phyloP scores from a whole-genome alignment of 192 early-diverging fungal species.

The Jimgerdemannia lactiflua region DNA sequence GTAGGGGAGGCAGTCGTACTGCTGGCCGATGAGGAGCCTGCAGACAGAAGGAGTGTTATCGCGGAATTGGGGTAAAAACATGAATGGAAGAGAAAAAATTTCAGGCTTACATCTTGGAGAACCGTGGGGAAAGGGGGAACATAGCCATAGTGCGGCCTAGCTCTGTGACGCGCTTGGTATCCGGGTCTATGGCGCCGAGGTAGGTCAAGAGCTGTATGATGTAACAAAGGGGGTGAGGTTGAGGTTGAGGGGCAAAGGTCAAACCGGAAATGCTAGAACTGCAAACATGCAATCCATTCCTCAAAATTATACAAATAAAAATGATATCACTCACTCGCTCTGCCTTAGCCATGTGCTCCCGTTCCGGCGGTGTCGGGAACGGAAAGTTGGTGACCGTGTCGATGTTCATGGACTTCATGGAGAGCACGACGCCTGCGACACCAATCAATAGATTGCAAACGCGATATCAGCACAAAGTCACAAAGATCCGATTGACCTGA shows the following conservation, averaged over 20 bases:
- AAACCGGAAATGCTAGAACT: too few relatives aligned
- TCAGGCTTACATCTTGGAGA: conserved; percentile 72
- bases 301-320: conserved; percentile 1
- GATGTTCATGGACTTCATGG: conserved; percentile 98
- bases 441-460: neutral
- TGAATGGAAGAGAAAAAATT: conserved; percentile 3
- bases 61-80: too few relatives aligned
- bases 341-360: conserved; percentile 67
- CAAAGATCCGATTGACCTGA: too few relatives aligned
- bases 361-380: conserved; percentile 92
- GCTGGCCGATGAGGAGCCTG: conserved; percentile 86
- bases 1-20: conserved; percentile 81
- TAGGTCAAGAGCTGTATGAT: conserved; percentile 55
- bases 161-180: conserved; percentile 69
- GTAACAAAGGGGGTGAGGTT: neutral
- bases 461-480: neutral
- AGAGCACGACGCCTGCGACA: conserved; percentile 72
- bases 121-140: conserved; percentile 91
- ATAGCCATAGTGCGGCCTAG: conserved; percentile 85
- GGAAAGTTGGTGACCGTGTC: conserved; percentile 95
- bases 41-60: conserved; percentile 13
- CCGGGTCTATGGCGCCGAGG: conserved; percentile 70
- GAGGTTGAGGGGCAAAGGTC: neutral
- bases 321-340: conserved; percentile 48
- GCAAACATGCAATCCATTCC: too few relatives aligned